These are phyloP conservation scores for Epichloe aotearoae DNA, from an alignment of 2,329 filamentous ascomycete genomes.

Conservation along the genomic window DNA sequence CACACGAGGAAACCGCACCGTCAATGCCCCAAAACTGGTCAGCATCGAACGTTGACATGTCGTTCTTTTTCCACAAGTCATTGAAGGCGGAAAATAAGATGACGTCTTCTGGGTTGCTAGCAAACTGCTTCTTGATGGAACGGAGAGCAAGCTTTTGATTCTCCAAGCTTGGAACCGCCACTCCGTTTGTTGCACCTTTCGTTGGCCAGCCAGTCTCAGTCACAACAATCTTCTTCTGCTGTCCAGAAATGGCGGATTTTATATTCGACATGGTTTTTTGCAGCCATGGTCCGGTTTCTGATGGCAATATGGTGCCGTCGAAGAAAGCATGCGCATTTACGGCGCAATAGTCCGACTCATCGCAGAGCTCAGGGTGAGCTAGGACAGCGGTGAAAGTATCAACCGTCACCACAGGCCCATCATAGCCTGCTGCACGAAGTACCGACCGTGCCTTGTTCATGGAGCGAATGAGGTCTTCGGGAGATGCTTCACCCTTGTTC, in stretches of 20 bases:
- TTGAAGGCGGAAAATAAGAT: conserved; percentile 73
- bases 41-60: conserved; percentile 47
- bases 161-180: conserved; percentile 52
- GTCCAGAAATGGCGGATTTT: conserved; percentile 30
- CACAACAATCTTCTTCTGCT: conserved; percentile 61
- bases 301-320: conserved; percentile 46
- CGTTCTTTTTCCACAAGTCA: conserved; percentile 63
- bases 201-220: conserved; percentile 81
- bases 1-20: conserved; percentile 15
- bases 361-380: conserved; percentile 55
- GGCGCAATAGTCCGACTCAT: conserved; percentile 63
- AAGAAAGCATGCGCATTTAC: conserved; percentile 81
- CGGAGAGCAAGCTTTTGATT: conserved; percentile 55
- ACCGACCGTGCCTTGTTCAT: conserved; percentile 42
- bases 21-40: conserved; percentile 67
- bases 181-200: conserved; percentile 49
- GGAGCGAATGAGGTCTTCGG: conserved; percentile 41
- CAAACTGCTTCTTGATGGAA: conserved; percentile 49
- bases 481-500: conserved; percentile 44
- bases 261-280: conserved; percentile 36
- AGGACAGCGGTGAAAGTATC: conserved; percentile 64
- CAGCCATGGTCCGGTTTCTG: conserved; percentile 55
- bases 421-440: conserved; percentile 51
- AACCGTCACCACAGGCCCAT: conserved; percentile 62
- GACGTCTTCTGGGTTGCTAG: conserved; percentile 34